Conservation (phyloP, 2,329 filamentous ascomycete species). For the Fusarium oligoseptatum region DNA sequence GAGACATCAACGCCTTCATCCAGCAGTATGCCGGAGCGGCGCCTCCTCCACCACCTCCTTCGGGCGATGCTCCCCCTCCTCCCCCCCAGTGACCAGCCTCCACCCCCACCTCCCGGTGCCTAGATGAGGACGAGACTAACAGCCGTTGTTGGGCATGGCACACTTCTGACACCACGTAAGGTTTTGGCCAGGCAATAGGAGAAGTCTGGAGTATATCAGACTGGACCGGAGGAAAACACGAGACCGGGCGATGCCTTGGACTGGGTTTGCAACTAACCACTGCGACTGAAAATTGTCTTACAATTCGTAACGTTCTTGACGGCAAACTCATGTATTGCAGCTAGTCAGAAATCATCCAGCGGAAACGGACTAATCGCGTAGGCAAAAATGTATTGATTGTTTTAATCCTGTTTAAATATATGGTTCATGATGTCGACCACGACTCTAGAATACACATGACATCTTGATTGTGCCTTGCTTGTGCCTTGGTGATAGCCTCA, state of each 20-base stretch:
- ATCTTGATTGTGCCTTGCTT: not conserved
- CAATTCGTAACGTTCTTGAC: slow-evolving; percentile 16
- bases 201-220: not conserved
- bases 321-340: slow-evolving; percentile 21
- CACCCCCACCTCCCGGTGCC: slow-evolving; percentile 70
- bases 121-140: slow-evolving; percentile 47
- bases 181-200: slow-evolving; percentile 11
- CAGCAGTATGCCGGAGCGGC: slow-evolving; percentile 72
- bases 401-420: slow-evolving; percentile 4
- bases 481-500: slow-evolving; percentile 3
- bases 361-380: slow-evolving; percentile 45
- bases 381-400: slow-evolving; percentile 42
- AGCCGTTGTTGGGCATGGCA: slow-evolving; percentile 1
- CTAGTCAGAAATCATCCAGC: slow-evolving; percentile 22
- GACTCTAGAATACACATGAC: not conserved
- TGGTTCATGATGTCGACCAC: not conserved
- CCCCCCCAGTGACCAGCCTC: slow-evolving; percentile 72
- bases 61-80: slow-evolving; percentile 69
- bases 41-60: slow-evolving; percentile 72
- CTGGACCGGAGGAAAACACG: slow-evolving; percentile 2
- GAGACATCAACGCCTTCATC: slow-evolving; percentile 74
- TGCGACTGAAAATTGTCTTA: slow-evolving; percentile 27
- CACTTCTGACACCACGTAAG: slow-evolving; percentile 24
- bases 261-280: slow-evolving; percentile 37
- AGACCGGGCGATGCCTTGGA: slow-evolving; percentile 27